Conservation (phyloP, 306 rosid species). For the Lablab purpureus region DNA sequence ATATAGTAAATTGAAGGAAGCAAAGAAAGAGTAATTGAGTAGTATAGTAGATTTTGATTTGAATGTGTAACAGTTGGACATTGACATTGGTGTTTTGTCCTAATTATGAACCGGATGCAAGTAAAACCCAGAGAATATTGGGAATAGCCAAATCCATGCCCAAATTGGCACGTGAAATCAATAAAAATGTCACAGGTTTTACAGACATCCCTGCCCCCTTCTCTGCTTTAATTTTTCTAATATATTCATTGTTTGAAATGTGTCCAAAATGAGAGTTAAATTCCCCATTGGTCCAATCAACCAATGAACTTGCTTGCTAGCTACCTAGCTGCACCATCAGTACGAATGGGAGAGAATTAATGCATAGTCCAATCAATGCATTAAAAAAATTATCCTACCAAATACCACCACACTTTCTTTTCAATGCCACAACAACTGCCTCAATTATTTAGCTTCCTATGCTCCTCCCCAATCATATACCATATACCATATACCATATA, state of each 20-base stretch:
- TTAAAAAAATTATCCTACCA: conserved; percentile 18
- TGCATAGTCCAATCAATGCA: conserved; percentile 32
- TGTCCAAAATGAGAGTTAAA: conserved; percentile 44
- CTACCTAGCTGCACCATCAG: conserved; percentile 26
- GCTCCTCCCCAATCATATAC: too few species aligned
- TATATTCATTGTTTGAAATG: conserved; percentile 1
- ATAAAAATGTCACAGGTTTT: conserved; percentile 51
- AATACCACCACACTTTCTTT: background rate
- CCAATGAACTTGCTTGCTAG: conserved; percentile 44
- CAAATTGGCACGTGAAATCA: conserved; percentile 53
- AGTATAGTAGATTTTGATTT: conserved; percentile 1
- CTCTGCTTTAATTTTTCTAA: conserved; percentile 24
- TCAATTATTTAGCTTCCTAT: conserved; percentile 38
- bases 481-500: too few species aligned
- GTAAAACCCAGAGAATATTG: conserved; percentile 51
- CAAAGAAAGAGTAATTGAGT: too few species aligned
- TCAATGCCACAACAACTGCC: conserved; percentile 26
- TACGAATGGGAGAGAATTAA: conserved; percentile 36
- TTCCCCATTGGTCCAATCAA: conserved; percentile 39
- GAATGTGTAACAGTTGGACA: conserved; percentile 24
- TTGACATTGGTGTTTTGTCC: conserved; percentile 43
- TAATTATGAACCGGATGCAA: conserved; percentile 24
- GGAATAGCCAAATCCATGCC: conserved; percentile 42
- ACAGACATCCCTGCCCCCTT: conserved; percentile 54
- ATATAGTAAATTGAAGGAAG: too few species aligned